Evolutionary conservation across 176 grass and related monocot species (phyloP), one percentile per base, ranked within the genome.

Genomic region (Coix lacrymajobi): DNA sequence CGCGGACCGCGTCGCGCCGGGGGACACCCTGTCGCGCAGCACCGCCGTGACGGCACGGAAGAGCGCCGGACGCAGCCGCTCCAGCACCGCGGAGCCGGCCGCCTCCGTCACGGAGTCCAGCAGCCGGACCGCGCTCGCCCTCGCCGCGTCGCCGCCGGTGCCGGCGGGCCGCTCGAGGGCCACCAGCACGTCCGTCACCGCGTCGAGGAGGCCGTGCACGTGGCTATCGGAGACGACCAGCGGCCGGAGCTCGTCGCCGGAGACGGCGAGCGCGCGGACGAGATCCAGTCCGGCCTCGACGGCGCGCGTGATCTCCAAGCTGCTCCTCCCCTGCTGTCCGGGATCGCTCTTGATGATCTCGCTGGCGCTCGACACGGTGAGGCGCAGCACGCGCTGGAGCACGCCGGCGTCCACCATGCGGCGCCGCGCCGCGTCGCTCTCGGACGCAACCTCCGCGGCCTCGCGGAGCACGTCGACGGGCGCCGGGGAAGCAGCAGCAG

Each of bases 121-220:
- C 2, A 94, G 32, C 29, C 28, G 83, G 44, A 81, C 54, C 14
- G 79, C 73, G 30, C 57, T 34, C 15, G 26, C 56, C 9, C 66
- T 65, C 56, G 71, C 20, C 5, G 30, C 29, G 60, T 64, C 25
- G 69, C 33, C 43, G 8, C 2, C 7, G 39, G 16, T 12, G 1
- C 40, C 71, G 7, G 26, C 16, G 10, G 4, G 31, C n/a, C n/a
- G n/a, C 17, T 56, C 58, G 66, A 67, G 51, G 40, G 49, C 16
- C 0, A 20, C 26, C 15, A 93, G 60, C 44, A 83, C 88, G 37
- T 74, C 64, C 7, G 83, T 80, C 30, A 83, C 6, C 15, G 78
- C 73, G 37, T 90, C 73, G 10, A 93, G n/a, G 71, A 90, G 41
- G 33, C 71, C 85, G 57, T 66, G 66, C 51, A 66, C 79, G 76